These are phyloP conservation scores for Powellomyces hirtus DNA, from an alignment of 192 early-diverging fungal species.

Conservation along the genomic window DNA sequence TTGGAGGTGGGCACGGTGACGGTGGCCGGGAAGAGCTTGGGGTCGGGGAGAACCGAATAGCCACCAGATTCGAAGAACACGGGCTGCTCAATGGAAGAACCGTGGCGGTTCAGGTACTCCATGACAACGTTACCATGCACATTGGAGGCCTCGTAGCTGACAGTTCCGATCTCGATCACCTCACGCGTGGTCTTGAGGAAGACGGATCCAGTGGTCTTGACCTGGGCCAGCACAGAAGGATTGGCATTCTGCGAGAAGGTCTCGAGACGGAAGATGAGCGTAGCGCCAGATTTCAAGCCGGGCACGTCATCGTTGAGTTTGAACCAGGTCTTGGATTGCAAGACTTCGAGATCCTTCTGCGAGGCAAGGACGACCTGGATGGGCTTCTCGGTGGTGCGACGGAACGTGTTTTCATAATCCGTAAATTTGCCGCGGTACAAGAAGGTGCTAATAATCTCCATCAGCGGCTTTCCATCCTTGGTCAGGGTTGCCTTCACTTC, in stretches of 20 bases:
- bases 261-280: conserved; percentile 74
- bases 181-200: conserved; percentile 45
- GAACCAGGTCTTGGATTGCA: conserved; percentile 89
- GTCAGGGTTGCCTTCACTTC: conserved; percentile 60
- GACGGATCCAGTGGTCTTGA: conserved; percentile 64
- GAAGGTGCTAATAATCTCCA: conserved; percentile 88
- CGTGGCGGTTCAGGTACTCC: conserved; percentile 84
- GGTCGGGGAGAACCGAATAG: conserved; percentile 87
- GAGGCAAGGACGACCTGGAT: conserved; percentile 66
- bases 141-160: conserved; percentile 72
- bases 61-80: conserved; percentile 77
- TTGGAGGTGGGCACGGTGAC: conserved; percentile 85
- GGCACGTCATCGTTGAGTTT: conserved; percentile 63
- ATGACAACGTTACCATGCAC: conserved; percentile 83
- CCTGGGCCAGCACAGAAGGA: conserved; percentile 61
- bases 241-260: conserved; percentile 63
- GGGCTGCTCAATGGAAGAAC: conserved; percentile 83
- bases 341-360: conserved; percentile 85
- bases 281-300: conserved; percentile 58
- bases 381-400: conserved; percentile 77
- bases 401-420: conserved; percentile 88
- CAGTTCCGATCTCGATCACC: conserved; percentile 72
- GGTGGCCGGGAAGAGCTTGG: conserved; percentile 80
- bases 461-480: conserved; percentile 62
- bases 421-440: conserved; percentile 87